Evolutionary conservation across 1,139 yeast species (phyloP), one percentile per base, ranked within the genome.

Genomic region (Saccharomyces hybrid): DNA sequence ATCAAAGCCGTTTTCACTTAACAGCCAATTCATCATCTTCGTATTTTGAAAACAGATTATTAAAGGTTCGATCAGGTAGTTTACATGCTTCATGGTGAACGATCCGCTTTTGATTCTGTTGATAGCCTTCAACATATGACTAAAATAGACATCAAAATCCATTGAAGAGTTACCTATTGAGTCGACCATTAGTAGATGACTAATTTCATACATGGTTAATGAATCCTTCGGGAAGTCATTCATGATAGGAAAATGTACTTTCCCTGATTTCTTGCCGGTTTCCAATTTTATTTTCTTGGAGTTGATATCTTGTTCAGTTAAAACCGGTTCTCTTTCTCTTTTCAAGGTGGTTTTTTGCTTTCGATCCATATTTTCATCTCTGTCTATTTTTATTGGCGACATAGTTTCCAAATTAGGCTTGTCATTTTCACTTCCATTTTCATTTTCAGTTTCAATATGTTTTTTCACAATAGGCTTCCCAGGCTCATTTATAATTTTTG

Each of bases 81-180:
- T 61, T 32, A 68, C 47, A 55, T 68, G 69, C 46, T 57, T 64
- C 50, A 63, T 59, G 1, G 68, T 58, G 54, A 68, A 68, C 0
- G 69, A 60, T 1, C 65, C 62, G 27, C 59, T 59, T 48, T 62
- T 58, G 1, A 66, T 63, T 49, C 65, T 58, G n/a, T 52, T 51
- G 2, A 63, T 55, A 5, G 64, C 65, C 29, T 57, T 56, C 27
- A 51, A 38, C 57, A 66, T 52, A 25, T 59, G 60, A 2, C 51
- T 54, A 11, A 59, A 58, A 47, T 55, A 55, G 6, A 46, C 52
- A 3, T 44, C 47, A 13, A 52, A 46, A 42, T 52, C 46, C 48
- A 34, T n/a, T 3, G 46, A 14, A n/a, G 29, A 6, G 14, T 49
- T 49, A 6, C 47, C 46, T 13, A n/a, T n/a, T 2, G 51, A 14